These are phyloP conservation scores for Amanita brunnescens DNA, from an alignment of 768 basidiomycete genomes.

Conservation along the genomic window DNA sequence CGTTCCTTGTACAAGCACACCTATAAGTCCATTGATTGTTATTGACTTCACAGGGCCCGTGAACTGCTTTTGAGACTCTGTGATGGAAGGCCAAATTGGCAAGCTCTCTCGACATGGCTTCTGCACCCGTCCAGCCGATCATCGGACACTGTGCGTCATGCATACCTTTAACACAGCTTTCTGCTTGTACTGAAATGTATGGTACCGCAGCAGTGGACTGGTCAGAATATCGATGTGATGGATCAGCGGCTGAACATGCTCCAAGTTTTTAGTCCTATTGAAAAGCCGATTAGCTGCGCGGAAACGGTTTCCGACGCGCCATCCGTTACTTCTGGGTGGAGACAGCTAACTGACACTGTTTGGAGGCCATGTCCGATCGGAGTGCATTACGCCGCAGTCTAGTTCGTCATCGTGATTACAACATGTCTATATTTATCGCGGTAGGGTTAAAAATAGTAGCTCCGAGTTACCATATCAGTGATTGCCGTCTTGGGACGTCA, in stretches of 20 bases:
- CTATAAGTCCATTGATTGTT: not conserved
- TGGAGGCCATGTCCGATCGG: slow-evolving; percentile 72
- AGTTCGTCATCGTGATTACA: not conserved
- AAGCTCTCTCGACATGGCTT: slow-evolving; percentile 17
- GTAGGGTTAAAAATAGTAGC: not conserved
- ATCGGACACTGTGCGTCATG: slow-evolving; percentile 15
- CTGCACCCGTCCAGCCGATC: slow-evolving; percentile 11
- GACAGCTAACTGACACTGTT: slow-evolving; percentile 23
- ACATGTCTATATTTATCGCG: not conserved
- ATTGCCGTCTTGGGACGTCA: not conserved
- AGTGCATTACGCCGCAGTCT: slow-evolving; percentile 22
- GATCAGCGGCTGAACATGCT: slow-evolving; percentile 33
- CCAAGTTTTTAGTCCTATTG: not conserved
- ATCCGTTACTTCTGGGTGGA: slow-evolving; percentile 38
- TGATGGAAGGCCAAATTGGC: slow-evolving; percentile 5
- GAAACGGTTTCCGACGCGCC: not conserved
- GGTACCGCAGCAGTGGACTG: slow-evolving; percentile 43
- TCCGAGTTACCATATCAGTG: not conserved
- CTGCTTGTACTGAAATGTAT: not conserved
- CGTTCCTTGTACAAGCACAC: slow-evolving; percentile 1
- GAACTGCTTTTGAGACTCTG: slow-evolving; percentile 1
- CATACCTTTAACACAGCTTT: not conserved
- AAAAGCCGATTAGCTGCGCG: not conserved
- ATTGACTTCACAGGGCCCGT: not conserved
- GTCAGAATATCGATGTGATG: slow-evolving; percentile 47